Percentiles rank a stretch among this genome's conserved stretches.
phyloP scores from a whole-genome alignment of 2,329 filamentous ascomycete genomes.

The Claviceps lovelessii region DNA sequence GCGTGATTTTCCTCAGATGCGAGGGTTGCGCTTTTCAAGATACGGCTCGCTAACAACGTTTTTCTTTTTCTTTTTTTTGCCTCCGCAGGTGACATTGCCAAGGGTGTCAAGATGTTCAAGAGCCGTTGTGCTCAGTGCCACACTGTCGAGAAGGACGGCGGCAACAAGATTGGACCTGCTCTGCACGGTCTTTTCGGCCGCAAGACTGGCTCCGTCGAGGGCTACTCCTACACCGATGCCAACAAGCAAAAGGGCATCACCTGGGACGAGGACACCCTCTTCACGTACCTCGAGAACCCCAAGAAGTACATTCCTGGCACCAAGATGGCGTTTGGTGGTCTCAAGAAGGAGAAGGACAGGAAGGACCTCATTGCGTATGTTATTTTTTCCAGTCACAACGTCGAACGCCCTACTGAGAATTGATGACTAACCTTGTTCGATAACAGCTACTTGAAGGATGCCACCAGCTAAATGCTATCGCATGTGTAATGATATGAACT shows the following conservation, averaged over 20 bases:
- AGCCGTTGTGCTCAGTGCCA: constrained; percentile 98
- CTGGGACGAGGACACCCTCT: constrained; percentile 80
- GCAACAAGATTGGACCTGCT: constrained; percentile 96
- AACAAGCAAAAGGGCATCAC: constrained; percentile 93
- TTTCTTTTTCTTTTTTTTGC: too few species aligned
- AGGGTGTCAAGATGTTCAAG: constrained; percentile 99
- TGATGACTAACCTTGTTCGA: constrained; percentile 14
- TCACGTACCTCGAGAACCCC: constrained; percentile 98
- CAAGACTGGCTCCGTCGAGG: constrained; percentile 79
- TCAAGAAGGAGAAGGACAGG: constrained; percentile 99
- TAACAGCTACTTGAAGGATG: constrained; percentile 50
- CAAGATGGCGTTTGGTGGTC: constrained; percentile 99
- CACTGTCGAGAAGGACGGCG: constrained; percentile 76
- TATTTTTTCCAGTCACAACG: not conserved
- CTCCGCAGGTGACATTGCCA: constrained; percentile 73
- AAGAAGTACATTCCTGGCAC: constrained; percentile 99
- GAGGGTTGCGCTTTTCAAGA: not conserved
- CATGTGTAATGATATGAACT: constrained; percentile 21
- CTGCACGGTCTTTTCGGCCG: constrained; percentile 96
- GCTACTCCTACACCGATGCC: constrained; percentile 96
- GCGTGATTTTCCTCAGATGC: too few species aligned
- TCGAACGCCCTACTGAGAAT: not conserved
- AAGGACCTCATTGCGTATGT: constrained; percentile 96
- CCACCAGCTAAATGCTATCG: constrained; percentile 45
- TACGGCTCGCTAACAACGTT: not conserved